These are phyloP conservation scores for Candida taoyuanica DNA, from an alignment of 805 yeast species.

Conservation along the genomic window DNA sequence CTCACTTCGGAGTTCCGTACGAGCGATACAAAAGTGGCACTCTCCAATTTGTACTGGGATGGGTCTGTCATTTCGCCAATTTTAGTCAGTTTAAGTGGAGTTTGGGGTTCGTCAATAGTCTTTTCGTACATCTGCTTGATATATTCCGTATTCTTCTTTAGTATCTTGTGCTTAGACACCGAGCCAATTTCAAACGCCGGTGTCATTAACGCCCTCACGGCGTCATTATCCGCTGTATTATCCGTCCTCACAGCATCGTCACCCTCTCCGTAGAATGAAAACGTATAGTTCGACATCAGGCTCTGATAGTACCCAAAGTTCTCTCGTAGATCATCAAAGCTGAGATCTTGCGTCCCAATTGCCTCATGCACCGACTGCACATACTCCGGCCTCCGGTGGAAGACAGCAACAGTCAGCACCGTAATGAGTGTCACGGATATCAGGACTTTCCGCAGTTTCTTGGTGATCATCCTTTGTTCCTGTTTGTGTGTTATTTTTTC, in stretches of 20 bases:
- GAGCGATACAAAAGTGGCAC: constrained; percentile 69
- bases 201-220: constrained; percentile 12
- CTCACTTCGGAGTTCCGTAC: constrained; percentile 64
- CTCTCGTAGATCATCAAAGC: constrained; percentile 8
- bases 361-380: constrained; percentile 12
- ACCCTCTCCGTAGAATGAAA: constrained; percentile 11
- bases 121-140: constrained; percentile 6
- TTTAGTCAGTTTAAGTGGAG: constrained; percentile 14
- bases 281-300: constrained; percentile 21
- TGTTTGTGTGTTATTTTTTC: too few relatives aligned
- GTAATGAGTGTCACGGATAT: not conserved
- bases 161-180: constrained; percentile 12
- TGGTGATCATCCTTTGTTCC: constrained; percentile 14
- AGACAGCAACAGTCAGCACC: constrained; percentile 1
- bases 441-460: constrained; percentile 15
- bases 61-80: constrained; percentile 12
- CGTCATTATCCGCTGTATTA: not conserved
- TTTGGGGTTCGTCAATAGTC: constrained; percentile 28
- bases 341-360: too few relatives aligned
- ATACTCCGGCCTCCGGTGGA: constrained; percentile 11
- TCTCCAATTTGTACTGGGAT: constrained; percentile 37
- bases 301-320: constrained; percentile 19
- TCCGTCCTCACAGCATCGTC: not conserved
- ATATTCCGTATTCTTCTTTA: constrained; percentile 12
- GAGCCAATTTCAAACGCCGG: constrained; percentile 19